phyloP scores from a whole-genome alignment of 2,329 filamentous ascomycete species.

The Aspergillus fischeri region DNA sequence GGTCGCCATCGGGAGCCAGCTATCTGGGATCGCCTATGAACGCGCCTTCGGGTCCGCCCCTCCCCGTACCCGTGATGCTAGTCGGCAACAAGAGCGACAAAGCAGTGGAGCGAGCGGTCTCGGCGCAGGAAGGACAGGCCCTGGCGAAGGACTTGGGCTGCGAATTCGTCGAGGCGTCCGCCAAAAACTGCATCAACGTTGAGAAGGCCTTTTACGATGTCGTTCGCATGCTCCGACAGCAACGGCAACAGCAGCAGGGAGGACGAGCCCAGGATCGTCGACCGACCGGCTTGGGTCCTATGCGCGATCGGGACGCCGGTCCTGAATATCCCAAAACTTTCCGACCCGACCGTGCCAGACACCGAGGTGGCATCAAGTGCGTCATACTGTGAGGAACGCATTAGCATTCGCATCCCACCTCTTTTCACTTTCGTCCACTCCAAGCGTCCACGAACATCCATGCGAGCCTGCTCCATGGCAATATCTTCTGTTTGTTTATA shows the following conservation, averaged over 20 bases:
- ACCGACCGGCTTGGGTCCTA: slow-evolving; percentile 31
- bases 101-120: slow-evolving; percentile 92
- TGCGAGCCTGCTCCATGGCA: slow-evolving; percentile 15
- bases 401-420: neutral
- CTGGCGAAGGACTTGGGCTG: slow-evolving; percentile 88
- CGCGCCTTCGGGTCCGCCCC: slow-evolving; percentile 49
- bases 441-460: slow-evolving; percentile 4
- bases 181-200: slow-evolving; percentile 97
- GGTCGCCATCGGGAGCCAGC: slow-evolving; percentile 49
- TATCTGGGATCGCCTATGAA: slow-evolving; percentile 48
- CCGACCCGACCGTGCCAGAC: slow-evolving; percentile 36
- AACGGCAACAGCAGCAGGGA: slow-evolving; percentile 57
- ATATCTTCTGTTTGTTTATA: slow-evolving; percentile 17
- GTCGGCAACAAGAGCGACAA: slow-evolving; percentile 98
- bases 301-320: slow-evolving; percentile 35
- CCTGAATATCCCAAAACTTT: slow-evolving; percentile 38
- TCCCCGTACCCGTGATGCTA: slow-evolving; percentile 87
- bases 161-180: slow-evolving; percentile 94
- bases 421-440: neutral
- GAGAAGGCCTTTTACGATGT: slow-evolving; percentile 99
- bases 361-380: slow-evolving; percentile 36
- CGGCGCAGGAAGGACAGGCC: slow-evolving; percentile 90
- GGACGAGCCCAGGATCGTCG: slow-evolving; percentile 34
- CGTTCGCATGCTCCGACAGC: slow-evolving; percentile 80
- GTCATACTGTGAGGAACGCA: slow-evolving; percentile 31